Base-by-base conservation (phyloP, 345 rosid species). In the Aquilaria yunnanensis region DNA sequence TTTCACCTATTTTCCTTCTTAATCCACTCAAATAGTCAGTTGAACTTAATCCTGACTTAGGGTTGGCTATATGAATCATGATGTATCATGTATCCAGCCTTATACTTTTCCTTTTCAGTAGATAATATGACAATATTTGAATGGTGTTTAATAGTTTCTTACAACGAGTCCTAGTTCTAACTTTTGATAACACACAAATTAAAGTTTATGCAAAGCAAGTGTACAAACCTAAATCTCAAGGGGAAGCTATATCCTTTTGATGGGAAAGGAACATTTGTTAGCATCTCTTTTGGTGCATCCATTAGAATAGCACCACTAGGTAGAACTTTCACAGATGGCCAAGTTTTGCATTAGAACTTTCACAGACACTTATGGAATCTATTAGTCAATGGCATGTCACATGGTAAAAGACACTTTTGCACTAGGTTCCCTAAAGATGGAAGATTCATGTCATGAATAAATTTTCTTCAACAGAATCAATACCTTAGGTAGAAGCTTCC, bases 191-290 rank as follows among this genome's bases (percentile, higher is more conserved):
- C 43, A 37, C 7, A 5, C 5, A 37, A 4, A 9, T 9, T 37
- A 9, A 37, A 37, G 43, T 9, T 37, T 37, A 54, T 14, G 32
- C 54, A 2, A 31, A 45, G 58, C 3, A 53, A 46, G 41, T 56
- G 52, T 53, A 67, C 82, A 67, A 32, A 92, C 98, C 93, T 82
- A 81, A 87, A 78, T 71, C 79, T 87, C 73, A 92, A 85, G 41
- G 79, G 34, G 77, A 92, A 92, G 66, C 66, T 76, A 70, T 78
- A 92, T 70, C 98, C 96, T 69, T 80, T 80, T 9, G 75, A 57
- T 14, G 93, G 96, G 79, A 77, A 76, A 52, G 94, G 91, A 68
- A 76, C 82, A 75, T 92, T 92, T 62, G 95, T 81, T 33, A 87
- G 77, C 64, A 78, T 80, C 82, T 81, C 91, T 72, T 71, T 76